phyloP scores from a whole-genome alignment of 1,284 basidiomycete genomes.

The Pholiota adiposa region DNA sequence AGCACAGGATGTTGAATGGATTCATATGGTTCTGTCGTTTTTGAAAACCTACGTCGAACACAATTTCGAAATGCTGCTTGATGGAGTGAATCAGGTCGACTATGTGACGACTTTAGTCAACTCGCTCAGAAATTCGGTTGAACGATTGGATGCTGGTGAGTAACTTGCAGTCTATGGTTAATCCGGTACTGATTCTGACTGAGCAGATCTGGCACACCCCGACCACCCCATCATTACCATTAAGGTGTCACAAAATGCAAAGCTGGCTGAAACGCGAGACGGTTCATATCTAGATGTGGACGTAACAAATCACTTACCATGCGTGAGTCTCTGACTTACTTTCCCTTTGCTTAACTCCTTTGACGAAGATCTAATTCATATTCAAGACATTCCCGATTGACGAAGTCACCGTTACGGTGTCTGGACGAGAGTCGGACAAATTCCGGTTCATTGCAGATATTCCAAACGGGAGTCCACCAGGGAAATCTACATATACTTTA shows the following conservation, averaged over 20 bases:
- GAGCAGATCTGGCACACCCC: conserved; percentile 63
- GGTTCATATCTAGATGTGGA: conserved; percentile 62
- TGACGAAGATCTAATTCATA: conserved; percentile 12
- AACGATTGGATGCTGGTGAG: conserved; percentile 61
- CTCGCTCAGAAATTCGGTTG: conserved; percentile 51
- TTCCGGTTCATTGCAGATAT: conserved; percentile 49
- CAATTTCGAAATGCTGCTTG: conserved; percentile 54
- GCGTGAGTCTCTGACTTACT: conserved; percentile 51
- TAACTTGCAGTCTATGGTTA: background rate
- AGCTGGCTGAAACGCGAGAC: conserved; percentile 60
- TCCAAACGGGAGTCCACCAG: conserved; percentile 47
- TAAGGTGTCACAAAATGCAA: conserved; percentile 47
- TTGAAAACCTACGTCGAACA: conserved; percentile 68
- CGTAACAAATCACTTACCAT: conserved; percentile 70
- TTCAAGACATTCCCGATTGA: conserved; percentile 52
- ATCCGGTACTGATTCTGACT: too few species aligned
- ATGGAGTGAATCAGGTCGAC: conserved; percentile 50
- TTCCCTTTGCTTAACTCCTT: background rate
- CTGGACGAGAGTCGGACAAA: conserved; percentile 61
- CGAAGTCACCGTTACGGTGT: conserved; percentile 52
- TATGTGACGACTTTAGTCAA: conserved; percentile 61
- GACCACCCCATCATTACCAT: conserved; percentile 72
- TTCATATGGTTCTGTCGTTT: conserved; percentile 70
- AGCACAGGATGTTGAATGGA: conserved; percentile 73
- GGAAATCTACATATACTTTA: conserved; percentile 56